Conservation (phyloP, 768 basidiomycete genomes). For the Pulveroboletus sp. region DNA sequence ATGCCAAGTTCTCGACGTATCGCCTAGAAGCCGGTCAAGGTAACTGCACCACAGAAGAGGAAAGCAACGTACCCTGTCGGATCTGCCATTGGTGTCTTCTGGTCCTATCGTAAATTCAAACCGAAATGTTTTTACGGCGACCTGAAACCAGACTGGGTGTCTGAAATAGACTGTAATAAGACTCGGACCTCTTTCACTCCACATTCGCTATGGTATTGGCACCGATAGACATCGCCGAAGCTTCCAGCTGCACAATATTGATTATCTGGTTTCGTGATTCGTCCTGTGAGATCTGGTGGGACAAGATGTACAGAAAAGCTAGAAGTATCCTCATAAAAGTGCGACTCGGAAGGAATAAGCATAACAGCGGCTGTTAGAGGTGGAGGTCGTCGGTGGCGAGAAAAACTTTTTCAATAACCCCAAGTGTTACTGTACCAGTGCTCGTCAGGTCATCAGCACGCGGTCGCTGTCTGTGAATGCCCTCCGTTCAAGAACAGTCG, state of each 20-base stretch:
- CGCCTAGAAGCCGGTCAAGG: slow-evolving; percentile 2
- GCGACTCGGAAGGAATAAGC: no score
- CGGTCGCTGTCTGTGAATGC: slow-evolving; percentile 11
- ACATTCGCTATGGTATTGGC: neutral
- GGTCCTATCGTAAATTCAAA: slow-evolving; percentile 2
- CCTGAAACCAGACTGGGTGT: neutral
- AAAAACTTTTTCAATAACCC: neutral
- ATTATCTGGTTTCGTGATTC: neutral
- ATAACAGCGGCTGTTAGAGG: no score
- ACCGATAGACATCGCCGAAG: slow-evolving; percentile 5
- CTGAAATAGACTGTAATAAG: neutral
- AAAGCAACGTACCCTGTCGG: neutral
- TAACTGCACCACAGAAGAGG: neutral
- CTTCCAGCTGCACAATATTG: slow-evolving; percentile 6
- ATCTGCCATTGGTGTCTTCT: neutral
- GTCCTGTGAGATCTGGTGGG: slow-evolving; percentile 5
- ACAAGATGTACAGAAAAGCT: neutral
- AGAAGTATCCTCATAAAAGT: no score
- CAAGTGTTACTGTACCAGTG: no score
- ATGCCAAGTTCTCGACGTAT: slow-evolving; percentile 12
- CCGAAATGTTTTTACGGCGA: slow-evolving; percentile 11
- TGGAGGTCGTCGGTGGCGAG: neutral
- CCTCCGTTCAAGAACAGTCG: slow-evolving; percentile 20
- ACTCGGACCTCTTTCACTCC: neutral
- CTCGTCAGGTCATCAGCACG: no score